Percentiles rank a stretch among this genome's conserved stretches.
phyloP scores from a whole-genome alignment of 2,329 filamentous ascomycete genomes.

The Dendrostoma leiphaemia region DNA sequence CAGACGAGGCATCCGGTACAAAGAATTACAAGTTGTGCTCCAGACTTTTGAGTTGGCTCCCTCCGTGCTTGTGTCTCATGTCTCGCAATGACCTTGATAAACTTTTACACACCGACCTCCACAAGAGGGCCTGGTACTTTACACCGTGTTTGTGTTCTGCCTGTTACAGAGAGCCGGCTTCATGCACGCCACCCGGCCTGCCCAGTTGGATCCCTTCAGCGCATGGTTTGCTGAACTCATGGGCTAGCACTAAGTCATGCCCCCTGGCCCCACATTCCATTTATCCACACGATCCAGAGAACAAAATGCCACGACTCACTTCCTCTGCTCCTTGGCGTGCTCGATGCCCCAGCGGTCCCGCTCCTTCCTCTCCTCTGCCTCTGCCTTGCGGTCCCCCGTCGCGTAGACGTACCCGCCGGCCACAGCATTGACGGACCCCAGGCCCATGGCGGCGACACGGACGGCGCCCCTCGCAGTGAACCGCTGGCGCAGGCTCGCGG shows the following conservation, averaged over 20 bases:
- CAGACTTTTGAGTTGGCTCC: neutral
- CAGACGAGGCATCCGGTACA: too few species aligned
- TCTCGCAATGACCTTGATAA: too few species aligned
- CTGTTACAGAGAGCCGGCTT: neutral
- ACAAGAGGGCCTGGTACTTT: neutral
- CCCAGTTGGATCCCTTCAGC: too few species aligned
- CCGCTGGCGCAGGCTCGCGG: constrained; percentile 29
- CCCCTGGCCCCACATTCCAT: too few species aligned
- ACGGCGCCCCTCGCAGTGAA: constrained; percentile 49
- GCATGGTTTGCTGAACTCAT: too few species aligned
- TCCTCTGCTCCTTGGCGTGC: constrained; percentile 9
- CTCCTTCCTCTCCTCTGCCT: constrained; percentile 45
- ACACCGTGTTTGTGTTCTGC: neutral
- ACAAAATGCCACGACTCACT: too few species aligned
- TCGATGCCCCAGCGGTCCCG: constrained; percentile 51
- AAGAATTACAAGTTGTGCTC: neutral
- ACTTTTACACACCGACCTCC: too few species aligned
- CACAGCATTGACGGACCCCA: constrained; percentile 47
- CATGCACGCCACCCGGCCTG: neutral
- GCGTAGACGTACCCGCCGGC: constrained; percentile 53
- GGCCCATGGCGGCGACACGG: constrained; percentile 47
- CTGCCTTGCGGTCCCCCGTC: constrained; percentile 47
- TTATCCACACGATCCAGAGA: too few species aligned
- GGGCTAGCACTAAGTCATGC: too few species aligned
- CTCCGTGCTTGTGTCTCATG: neutral